A percentile compares a stretch with the other conserved stretches of the same genome.
phyloP scores from a whole-genome alignment of 176 grass and related monocot genomes.

The Ampelocalamus luodianensis region DNA sequence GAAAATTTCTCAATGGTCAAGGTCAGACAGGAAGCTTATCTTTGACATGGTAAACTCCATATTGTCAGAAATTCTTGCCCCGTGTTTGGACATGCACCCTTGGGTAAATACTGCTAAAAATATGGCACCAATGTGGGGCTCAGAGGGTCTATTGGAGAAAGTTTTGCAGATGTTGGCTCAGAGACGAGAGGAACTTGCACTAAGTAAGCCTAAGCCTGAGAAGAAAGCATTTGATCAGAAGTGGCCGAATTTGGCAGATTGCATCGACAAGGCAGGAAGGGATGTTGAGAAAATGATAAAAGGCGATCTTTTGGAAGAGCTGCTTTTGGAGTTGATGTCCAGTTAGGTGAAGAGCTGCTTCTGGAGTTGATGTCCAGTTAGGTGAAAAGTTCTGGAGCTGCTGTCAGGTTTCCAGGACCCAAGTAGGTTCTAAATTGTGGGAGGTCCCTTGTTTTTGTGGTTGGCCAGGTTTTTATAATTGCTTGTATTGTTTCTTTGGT shows the following conservation, averaged over 20 bases:
- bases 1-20: slow-evolving; percentile 59
- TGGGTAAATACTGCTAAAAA: slow-evolving; percentile 56
- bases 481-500: slow-evolving; percentile 25
- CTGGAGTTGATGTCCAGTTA: too few relatives aligned
- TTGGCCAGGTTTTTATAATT: not conserved
- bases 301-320: slow-evolving; percentile 75
- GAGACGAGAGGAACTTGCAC: slow-evolving; percentile 44
- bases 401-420: slow-evolving; percentile 12
- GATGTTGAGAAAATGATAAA: slow-evolving; percentile 79
- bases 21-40: slow-evolving; percentile 70
- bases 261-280: slow-evolving; percentile 61
- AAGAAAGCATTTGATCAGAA: slow-evolving; percentile 48
- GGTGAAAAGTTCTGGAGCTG: too few relatives aligned
- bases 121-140: slow-evolving; percentile 69
- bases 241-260: slow-evolving; percentile 62
- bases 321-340: slow-evolving; percentile 54
- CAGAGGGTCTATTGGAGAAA: slow-evolving; percentile 79
- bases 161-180: slow-evolving; percentile 53
- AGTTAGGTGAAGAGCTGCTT: slow-evolving; percentile 32
- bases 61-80: slow-evolving; percentile 71
- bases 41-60: slow-evolving; percentile 79
- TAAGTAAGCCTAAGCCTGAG: slow-evolving; percentile 40
- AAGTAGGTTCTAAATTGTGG: slow-evolving; percentile 13
- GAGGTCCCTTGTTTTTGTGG: not conserved
- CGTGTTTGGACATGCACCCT: slow-evolving; percentile 70